A percentile compares a stretch with the other conserved stretches of the same genome.
Conservation (phyloP, 2,329 filamentous ascomycete genomes). For the Tolypocladium endophyticum region DNA sequence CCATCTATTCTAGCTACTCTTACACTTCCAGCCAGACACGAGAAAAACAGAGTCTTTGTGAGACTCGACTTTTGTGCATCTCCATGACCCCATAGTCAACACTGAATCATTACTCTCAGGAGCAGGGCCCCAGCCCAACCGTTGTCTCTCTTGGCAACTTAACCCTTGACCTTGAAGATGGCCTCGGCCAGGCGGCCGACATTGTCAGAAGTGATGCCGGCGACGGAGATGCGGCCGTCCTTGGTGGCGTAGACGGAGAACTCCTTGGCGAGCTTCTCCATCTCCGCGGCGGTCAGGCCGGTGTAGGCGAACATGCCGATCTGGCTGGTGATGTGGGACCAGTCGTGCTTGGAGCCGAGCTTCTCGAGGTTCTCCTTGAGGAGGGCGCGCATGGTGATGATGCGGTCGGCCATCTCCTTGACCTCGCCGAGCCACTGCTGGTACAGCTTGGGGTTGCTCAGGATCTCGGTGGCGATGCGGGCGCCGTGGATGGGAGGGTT, state of each 20-base stretch:
- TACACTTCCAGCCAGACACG: slow-evolving; percentile 2
- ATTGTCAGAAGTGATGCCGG: slow-evolving; percentile 71
- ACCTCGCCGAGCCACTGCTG: slow-evolving; percentile 93
- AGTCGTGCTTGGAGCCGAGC: slow-evolving; percentile 92
- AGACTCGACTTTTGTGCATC: not conserved
- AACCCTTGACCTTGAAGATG: slow-evolving; percentile 75
- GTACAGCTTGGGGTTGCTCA: slow-evolving; percentile 77
- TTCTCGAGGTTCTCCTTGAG: slow-evolving; percentile 93
- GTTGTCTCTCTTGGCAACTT: slow-evolving; percentile 9
- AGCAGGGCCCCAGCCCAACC: not conserved
- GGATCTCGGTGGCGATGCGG: slow-evolving; percentile 83
- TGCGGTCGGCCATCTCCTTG: slow-evolving; percentile 97
- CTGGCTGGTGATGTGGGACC: slow-evolving; percentile 97
- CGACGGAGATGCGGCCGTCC: slow-evolving; percentile 78
- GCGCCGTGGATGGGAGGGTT: slow-evolving; percentile 97
- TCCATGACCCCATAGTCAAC: not conserved
- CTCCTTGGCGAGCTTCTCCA: slow-evolving; percentile 85
- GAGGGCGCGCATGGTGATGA: slow-evolving; percentile 94
- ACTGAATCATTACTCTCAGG: not conserved
- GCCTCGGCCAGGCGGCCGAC: slow-evolving; percentile 72
- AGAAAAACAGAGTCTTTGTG: not conserved
- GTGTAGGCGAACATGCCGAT: slow-evolving; percentile 99
- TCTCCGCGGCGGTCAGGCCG: slow-evolving; percentile 80
- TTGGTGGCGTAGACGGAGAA: slow-evolving; percentile 97
- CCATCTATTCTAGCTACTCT: slow-evolving; percentile 5